These are phyloP conservation scores for Penicillium subrubescens DNA, from an alignment of 495 filamentous ascomycete genomes.

Conservation along the genomic window DNA sequence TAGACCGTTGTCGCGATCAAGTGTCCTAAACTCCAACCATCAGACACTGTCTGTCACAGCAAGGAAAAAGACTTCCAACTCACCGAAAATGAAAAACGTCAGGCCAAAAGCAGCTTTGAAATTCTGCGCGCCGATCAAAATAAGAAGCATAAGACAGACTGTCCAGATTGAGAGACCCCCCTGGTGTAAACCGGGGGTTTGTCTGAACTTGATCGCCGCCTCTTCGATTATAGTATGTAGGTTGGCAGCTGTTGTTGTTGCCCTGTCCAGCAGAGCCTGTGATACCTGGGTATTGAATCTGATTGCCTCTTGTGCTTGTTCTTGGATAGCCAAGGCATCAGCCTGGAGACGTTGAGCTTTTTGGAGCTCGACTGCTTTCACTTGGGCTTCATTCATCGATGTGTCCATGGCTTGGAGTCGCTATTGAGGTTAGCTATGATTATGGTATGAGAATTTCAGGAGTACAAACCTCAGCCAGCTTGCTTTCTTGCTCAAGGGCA, in stretches of 20 bases:
- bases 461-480: conserved; percentile 35
- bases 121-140: conserved; percentile 30
- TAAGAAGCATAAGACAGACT: conserved; percentile 25
- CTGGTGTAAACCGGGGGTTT: conserved; percentile 27
- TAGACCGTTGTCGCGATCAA: conserved; percentile 7
- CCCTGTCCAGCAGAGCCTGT: conserved; percentile 42
- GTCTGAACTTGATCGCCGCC: conserved; percentile 36
- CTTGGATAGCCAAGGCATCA: conserved; percentile 35
- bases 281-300: conserved; percentile 38
- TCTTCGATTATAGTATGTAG: conserved; percentile 46
- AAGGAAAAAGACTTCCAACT: neutral
- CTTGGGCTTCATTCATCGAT: conserved; percentile 38
- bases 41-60: neutral
- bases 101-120: conserved; percentile 23
- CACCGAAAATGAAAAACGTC: conserved; percentile 27
- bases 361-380: conserved; percentile 38
- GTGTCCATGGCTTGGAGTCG: conserved; percentile 39
- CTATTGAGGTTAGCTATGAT: conserved; percentile 29
- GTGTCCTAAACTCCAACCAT: conserved; percentile 4
- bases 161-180: conserved; percentile 30
- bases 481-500: conserved; percentile 36
- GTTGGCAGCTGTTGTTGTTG: conserved; percentile 39
- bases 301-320: conserved; percentile 36
- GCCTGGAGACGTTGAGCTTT: conserved; percentile 42
- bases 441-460: neutral